Evolutionary conservation across 495 filamentous ascomycete species (phyloP), one percentile per base, ranked within the genome.

Genomic region (Rhizodiscina lignyota): DNA sequence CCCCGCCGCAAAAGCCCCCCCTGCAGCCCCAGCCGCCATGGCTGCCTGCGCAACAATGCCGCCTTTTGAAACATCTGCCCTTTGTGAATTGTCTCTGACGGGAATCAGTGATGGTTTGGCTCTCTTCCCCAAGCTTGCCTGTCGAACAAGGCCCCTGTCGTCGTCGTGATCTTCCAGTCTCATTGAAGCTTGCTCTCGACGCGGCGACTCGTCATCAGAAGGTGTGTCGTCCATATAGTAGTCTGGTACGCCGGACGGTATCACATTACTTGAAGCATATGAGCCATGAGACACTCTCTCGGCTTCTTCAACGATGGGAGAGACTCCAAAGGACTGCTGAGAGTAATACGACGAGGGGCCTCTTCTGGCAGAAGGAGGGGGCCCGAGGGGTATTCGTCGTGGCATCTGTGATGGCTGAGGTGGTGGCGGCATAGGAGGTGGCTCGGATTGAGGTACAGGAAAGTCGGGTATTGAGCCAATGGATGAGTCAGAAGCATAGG

Each of bases 271-370:
- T 4, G 85, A 91, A 5, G 83, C 83, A 48, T 77, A 80, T 0
- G 82, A 87, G 15, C 67, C 70, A 48, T 77, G 69, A 11, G 70
- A 61, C 29, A 69, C 60, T 21, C 71, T 62, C 20, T 59, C 56
- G 34, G 70, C 64, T 49, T 93, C 85, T 54, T 94, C 86, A 1
- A 74, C 79, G 37, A 94, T 94, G 1, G 86, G 86, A 5, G 86
- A 82, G 4, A 94, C 83, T n/a, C n/a, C n/a, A 37, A 66, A 82
- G 1, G 80, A 83, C 37, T 66, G 67, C 17, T 81, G 69, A 6
- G 64, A 58, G 35, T 68, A 84, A 43, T 82, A 83, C 22, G 75
- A 79, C n/a, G 77, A 72, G 2, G 74, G 73, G 0, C 77, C 81
- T 43, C 78, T 62, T 44, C 79, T 63, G 11, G 78, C 63, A 26